Evolutionary conservation across 169 alveolate genomes (phyloP).

Genomic region (Plasmodium reichenowi): DNA sequence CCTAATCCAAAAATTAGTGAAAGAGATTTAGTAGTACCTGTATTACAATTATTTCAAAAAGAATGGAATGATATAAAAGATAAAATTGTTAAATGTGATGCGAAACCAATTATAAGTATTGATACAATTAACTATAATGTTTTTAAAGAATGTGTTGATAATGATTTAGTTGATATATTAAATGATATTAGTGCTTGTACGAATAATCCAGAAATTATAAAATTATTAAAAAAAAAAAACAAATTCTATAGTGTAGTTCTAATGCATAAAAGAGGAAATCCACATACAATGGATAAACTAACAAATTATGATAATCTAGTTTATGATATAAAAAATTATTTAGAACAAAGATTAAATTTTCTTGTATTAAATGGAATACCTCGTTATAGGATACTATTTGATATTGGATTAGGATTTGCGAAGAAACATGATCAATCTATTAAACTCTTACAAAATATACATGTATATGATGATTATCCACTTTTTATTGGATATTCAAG

Average conservation of each 20-base stretch:
- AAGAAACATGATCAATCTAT: slow-evolving; percentile 67
- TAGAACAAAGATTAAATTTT: slow-evolving; percentile 47
- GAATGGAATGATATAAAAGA: slow-evolving; percentile 18
- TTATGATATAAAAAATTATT: slow-evolving; percentile 61
- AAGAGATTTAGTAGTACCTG: slow-evolving; percentile 66
- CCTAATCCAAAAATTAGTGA: slow-evolving; percentile 57
- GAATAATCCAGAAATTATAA: slow-evolving; percentile 50
- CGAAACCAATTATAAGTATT: slow-evolving; percentile 65
- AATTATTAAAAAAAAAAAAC: slow-evolving; percentile 45
- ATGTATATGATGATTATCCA: slow-evolving; percentile 70
- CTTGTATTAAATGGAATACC: slow-evolving; percentile 70
- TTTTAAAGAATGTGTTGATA: slow-evolving; percentile 60
- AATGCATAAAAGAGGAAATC: slow-evolving; percentile 74
- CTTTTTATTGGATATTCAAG: slow-evolving; percentile 74
- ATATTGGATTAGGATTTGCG: slow-evolving; percentile 67
- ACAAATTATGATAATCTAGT: slow-evolving; percentile 52
- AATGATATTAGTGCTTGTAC: slow-evolving; percentile 70
- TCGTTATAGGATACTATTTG: slow-evolving; percentile 57
- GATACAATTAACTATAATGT: slow-evolving; percentile 53
- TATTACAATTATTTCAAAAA: slow-evolving; percentile 35
- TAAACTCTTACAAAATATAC: slow-evolving; percentile 49
- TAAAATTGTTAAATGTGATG: not conserved
- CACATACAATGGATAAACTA: slow-evolving; percentile 70
- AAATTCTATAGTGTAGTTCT: slow-evolving; percentile 55
- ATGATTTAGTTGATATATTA: slow-evolving; percentile 41